phyloP scores from a whole-genome alignment of 2,329 filamentous ascomycete genomes.

The Sporothrix pseudoabietina region DNA sequence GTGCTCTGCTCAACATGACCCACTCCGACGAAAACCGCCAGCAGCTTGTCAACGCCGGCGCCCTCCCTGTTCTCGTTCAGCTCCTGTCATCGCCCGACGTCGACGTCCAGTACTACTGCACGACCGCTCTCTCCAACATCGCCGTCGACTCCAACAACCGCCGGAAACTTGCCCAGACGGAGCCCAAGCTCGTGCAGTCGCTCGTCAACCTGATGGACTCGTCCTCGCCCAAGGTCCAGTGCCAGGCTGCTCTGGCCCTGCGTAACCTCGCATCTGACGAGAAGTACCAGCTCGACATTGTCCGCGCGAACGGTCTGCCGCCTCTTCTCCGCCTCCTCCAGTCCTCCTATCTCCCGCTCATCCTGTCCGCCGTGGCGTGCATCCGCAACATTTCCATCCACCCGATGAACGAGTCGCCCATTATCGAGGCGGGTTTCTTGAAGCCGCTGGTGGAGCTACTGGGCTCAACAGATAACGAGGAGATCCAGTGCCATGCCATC shows the following conservation, averaged over 20 bases:
- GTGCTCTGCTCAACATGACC: conserved; percentile 97
- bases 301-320: conserved; percentile 80
- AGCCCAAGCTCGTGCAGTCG: conserved; percentile 88
- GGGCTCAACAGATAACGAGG: conserved; percentile 94
- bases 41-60: conserved; percentile 93
- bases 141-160: conserved; percentile 91
- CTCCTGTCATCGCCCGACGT: conserved; percentile 90
- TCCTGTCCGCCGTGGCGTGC: conserved; percentile 94
- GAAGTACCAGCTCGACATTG: conserved; percentile 97
- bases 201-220: conserved; percentile 97
- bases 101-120: conserved; percentile 99
- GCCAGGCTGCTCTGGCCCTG: conserved; percentile 90
- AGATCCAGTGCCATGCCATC: conserved; percentile 98
- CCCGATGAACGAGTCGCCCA: conserved; percentile 94
- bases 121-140: conserved; percentile 96
- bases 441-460: conserved; percentile 91
- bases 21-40: conserved; percentile 98
- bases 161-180: conserved; percentile 85
- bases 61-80: conserved; percentile 96
- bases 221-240: conserved; percentile 95
- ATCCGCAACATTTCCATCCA: conserved; percentile 99
- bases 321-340: conserved; percentile 88
- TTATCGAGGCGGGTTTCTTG: conserved; percentile 95
- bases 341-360: conserved; percentile 92
- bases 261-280: conserved; percentile 96